phyloP scores from a whole-genome alignment of 179 eudicot species.

The Beta macrorhiza region DNA sequence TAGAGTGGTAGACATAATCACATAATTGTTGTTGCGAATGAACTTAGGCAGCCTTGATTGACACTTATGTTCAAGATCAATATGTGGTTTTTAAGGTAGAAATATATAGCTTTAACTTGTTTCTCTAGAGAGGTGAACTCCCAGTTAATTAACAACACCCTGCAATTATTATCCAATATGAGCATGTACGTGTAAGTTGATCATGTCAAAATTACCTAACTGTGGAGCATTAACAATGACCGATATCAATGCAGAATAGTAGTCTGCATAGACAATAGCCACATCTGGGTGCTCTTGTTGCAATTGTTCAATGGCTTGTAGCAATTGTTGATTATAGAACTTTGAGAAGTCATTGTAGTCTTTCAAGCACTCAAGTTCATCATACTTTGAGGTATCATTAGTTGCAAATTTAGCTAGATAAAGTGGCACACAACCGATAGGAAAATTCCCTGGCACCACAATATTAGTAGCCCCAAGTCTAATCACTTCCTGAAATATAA shows the following conservation, averaged over 20 bases:
- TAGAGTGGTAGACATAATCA: too few relatives aligned
- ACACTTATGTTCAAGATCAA: too few relatives aligned
- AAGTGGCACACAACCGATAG: constrained; percentile 44
- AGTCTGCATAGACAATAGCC: constrained; percentile 39
- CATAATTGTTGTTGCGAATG: too few relatives aligned
- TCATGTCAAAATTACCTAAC: constrained; percentile 18
- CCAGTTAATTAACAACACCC: too few relatives aligned
- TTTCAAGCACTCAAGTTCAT: constrained; percentile 38
- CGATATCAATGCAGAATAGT: constrained; percentile 31
- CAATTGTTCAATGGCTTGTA: constrained; percentile 31
- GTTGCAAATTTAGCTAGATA: constrained; percentile 24
- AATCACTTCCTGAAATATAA: constrained; percentile 33
- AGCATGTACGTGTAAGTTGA: neutral
- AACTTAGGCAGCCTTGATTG: too few relatives aligned
- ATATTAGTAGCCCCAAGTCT: constrained; percentile 35
- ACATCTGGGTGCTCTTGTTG: constrained; percentile 34
- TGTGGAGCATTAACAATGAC: constrained; percentile 23
- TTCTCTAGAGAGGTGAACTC: too few relatives aligned
- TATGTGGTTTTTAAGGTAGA: too few relatives aligned
- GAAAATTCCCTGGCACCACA: constrained; percentile 47
- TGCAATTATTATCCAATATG: too few relatives aligned
- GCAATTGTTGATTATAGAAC: constrained; percentile 35
- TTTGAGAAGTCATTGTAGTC: constrained; percentile 32
- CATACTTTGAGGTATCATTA: constrained; percentile 36
- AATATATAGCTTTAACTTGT: too few relatives aligned